These are phyloP conservation scores for Helianthus tuberosus DNA, from an alignment of 129 eudicot genomes.

Conservation along the genomic window DNA sequence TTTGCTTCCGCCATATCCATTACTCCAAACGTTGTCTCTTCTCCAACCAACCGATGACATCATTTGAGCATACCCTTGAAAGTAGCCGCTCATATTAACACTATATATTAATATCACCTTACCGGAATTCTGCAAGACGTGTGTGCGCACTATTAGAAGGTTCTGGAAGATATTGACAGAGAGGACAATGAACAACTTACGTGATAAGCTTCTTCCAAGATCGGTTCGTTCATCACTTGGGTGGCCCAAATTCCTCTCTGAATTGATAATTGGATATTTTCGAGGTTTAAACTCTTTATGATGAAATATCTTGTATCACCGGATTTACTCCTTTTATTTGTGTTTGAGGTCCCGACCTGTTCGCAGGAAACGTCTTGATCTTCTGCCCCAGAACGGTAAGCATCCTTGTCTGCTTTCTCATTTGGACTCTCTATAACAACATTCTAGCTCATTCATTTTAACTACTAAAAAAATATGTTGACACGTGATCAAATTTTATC, in stretches of 20 bases:
- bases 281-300: conserved; percentile 87
- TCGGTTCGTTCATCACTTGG: conserved; percentile 94
- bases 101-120: conserved; percentile 89
- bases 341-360: conserved; percentile 52
- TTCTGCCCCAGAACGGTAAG: conserved; percentile 51
- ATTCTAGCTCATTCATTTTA: conserved; percentile 39
- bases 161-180: neutral
- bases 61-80: conserved; percentile 99
- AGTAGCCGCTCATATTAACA: conserved; percentile 94
- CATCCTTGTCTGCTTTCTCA: conserved; percentile 54
- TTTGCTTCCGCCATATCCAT: conserved; percentile 79
- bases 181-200: conserved; percentile 39
- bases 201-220: conserved; percentile 90
- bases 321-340: conserved; percentile 45
- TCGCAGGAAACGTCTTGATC: conserved; percentile 49
- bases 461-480: conserved; percentile 31
- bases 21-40: conserved; percentile 88
- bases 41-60: conserved; percentile 92
- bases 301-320: conserved; percentile 72
- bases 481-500: conserved; percentile 26
- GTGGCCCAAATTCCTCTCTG: conserved; percentile 94
- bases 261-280: conserved; percentile 74
- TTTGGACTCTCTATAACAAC: conserved; percentile 57
- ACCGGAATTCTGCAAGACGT: conserved; percentile 77
- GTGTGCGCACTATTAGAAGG: conserved; percentile 22